Conservation (phyloP, 257 asterid species). For the Nicotiana tabacum region DNA sequence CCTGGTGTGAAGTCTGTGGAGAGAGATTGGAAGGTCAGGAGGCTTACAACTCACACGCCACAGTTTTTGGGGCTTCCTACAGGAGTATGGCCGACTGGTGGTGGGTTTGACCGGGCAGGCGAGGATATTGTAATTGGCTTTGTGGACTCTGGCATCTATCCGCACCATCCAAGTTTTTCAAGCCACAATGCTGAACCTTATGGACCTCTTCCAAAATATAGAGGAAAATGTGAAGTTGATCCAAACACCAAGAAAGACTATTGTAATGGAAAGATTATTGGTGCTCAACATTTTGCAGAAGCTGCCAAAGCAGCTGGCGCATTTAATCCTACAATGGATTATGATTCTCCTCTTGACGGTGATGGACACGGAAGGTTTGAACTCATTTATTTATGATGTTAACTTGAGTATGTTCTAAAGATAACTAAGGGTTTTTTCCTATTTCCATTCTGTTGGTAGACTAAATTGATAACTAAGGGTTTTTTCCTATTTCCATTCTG, state of each 20-base stretch:
- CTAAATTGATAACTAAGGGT: too few relatives aligned
- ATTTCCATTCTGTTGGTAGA: too few relatives aligned
- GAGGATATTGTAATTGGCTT: slow-evolving; percentile 91
- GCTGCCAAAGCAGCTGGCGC: slow-evolving; percentile 96
- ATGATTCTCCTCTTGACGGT: slow-evolving; percentile 91
- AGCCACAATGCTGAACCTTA: slow-evolving; percentile 62
- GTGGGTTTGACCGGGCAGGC: slow-evolving; percentile 94
- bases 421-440: neutral
- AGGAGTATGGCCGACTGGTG: slow-evolving; percentile 98
- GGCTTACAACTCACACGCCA: slow-evolving; percentile 95
- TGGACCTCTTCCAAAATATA: slow-evolving; percentile 74
- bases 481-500: neutral
- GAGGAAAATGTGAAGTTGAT: slow-evolving; percentile 90
- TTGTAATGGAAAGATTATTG: slow-evolving; percentile 95
- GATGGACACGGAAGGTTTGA: slow-evolving; percentile 99
- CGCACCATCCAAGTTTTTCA: slow-evolving; percentile 93
- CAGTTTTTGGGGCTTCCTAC: slow-evolving; percentile 96
- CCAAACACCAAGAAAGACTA: slow-evolving; percentile 60
- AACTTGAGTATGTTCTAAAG: neutral
- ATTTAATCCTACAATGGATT: slow-evolving; percentile 72
- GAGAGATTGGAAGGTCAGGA: slow-evolving; percentile 97
- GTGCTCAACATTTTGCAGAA: slow-evolving; percentile 97
- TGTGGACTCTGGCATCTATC: slow-evolving; percentile 93
- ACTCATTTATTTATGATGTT: neutral
- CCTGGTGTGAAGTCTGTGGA: slow-evolving; percentile 88